phyloP scores from a whole-genome alignment of 345 rosid species.

The Syzygium oleosum region DNA sequence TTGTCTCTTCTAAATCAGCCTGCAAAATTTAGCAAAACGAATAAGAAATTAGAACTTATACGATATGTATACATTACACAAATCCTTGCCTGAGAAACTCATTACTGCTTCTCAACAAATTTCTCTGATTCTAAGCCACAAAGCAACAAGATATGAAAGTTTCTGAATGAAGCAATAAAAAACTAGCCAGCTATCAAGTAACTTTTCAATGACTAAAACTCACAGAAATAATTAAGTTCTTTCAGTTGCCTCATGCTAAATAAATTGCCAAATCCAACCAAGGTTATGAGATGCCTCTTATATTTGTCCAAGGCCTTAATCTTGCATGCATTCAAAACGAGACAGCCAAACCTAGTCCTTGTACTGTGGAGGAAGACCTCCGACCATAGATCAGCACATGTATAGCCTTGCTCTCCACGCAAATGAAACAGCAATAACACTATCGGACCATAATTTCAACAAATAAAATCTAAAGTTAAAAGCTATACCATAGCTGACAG shows the following conservation, averaged over 20 bases:
- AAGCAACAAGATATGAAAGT: background rate
- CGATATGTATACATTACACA: background rate
- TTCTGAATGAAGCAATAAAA: background rate
- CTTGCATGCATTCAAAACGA: background rate
- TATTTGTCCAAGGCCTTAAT: background rate
- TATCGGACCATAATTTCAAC: background rate
- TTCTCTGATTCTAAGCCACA: background rate
- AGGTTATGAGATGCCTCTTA: background rate
- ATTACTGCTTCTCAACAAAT: background rate
- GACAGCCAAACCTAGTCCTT: background rate
- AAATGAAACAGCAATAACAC: background rate
- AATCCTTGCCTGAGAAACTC: background rate
- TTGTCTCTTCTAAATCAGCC: constrained; percentile 94
- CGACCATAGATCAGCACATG: background rate
- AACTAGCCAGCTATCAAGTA: background rate
- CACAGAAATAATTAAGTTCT: background rate
- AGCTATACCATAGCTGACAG: background rate
- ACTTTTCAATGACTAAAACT: background rate
- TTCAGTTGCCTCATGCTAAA: background rate
- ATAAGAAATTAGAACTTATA: background rate
- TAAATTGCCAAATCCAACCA: background rate
- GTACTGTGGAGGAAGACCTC: background rate
- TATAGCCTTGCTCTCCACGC: background rate
- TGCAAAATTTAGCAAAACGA: constrained; percentile 9
- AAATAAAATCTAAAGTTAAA: background rate